These are phyloP conservation scores for Aspergillus neoniger DNA, from an alignment of 2,329 filamentous ascomycete species.

Conservation along the genomic window DNA sequence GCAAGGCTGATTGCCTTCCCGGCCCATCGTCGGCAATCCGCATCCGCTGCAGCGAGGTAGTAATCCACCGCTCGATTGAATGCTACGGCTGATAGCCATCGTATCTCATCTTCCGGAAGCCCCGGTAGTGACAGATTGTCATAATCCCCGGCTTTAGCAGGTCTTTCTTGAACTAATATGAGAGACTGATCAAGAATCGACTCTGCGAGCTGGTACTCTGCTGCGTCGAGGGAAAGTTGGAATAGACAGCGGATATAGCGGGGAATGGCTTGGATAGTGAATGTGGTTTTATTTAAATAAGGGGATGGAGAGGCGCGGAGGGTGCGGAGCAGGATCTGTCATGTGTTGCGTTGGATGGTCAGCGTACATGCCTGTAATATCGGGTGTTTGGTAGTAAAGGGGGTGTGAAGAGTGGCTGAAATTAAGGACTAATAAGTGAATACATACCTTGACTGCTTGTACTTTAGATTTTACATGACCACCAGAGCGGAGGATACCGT, in stretches of 20 bases:
- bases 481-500: slow-evolving; percentile 61
- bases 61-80: slow-evolving; percentile 61
- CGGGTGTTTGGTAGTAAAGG: not conserved
- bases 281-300: slow-evolving; percentile 4
- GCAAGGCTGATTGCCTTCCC: slow-evolving; percentile 40
- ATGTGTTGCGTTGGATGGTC: not conserved
- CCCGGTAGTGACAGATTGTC: not conserved
- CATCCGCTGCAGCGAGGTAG: slow-evolving; percentile 39
- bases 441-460: slow-evolving; percentile 47
- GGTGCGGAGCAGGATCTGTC: slow-evolving; percentile 68
- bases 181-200: slow-evolving; percentile 39
- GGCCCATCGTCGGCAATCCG: slow-evolving; percentile 39
- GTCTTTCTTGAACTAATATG: slow-evolving; percentile 17
- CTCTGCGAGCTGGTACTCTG: slow-evolving; percentile 33
- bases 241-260: slow-evolving; percentile 80
- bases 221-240: slow-evolving; percentile 58
- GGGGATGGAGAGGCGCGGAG: slow-evolving; percentile 61
- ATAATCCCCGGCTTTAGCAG: not conserved
- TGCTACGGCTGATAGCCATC: slow-evolving; percentile 57
- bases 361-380: not conserved
- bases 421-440: not conserved
- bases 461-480: slow-evolving; percentile 41
- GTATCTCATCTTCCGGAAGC: slow-evolving; percentile 58
- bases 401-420: not conserved
- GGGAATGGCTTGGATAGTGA: slow-evolving; percentile 57